These are phyloP conservation scores for Trichosanthes truncata DNA, from an alignment of 306 rosid species.

Conservation along the genomic window DNA sequence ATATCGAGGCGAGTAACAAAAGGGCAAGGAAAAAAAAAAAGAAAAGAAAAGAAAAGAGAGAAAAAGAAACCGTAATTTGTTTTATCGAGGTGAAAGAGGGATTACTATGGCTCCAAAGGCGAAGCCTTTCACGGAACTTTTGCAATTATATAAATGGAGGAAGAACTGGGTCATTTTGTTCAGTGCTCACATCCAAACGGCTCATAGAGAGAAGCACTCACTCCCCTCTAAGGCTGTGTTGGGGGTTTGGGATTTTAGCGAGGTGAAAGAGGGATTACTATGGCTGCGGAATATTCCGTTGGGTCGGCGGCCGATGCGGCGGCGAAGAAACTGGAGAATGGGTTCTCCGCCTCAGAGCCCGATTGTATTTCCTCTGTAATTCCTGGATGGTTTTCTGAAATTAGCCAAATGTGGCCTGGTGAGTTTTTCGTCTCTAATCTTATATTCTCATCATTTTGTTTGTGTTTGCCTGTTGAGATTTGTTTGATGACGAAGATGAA, in stretches of 20 bases:
- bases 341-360: slow-evolving; percentile 29
- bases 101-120: neutral
- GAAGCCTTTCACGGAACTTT: neutral
- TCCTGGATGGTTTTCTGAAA: slow-evolving; percentile 98
- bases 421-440: slow-evolving; percentile 13
- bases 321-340: slow-evolving; percentile 40
- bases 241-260: neutral
- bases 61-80: neutral
- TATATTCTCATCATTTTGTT: neutral
- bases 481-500: neutral
- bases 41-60: neutral
- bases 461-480: neutral
- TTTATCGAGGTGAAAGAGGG: too few relatives aligned
- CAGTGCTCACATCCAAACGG: neutral
- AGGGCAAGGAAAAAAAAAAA: neutral
- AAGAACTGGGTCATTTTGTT: neutral
- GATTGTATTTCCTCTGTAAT: slow-evolving; percentile 48
- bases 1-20: neutral
- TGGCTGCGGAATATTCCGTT: slow-evolving; percentile 50
- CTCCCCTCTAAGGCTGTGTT: neutral
- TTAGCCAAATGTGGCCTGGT: slow-evolving; percentile 99
- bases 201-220: neutral
- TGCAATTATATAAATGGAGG: neutral
- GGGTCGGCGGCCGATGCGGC: slow-evolving; percentile 50
- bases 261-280: slow-evolving; percentile 15